A percentile compares a stretch with the other conserved stretches of the same genome.
Evolutionary conservation across 352 stramenopile genomes (phyloP).

Genomic region (Pythium sp.): DNA sequence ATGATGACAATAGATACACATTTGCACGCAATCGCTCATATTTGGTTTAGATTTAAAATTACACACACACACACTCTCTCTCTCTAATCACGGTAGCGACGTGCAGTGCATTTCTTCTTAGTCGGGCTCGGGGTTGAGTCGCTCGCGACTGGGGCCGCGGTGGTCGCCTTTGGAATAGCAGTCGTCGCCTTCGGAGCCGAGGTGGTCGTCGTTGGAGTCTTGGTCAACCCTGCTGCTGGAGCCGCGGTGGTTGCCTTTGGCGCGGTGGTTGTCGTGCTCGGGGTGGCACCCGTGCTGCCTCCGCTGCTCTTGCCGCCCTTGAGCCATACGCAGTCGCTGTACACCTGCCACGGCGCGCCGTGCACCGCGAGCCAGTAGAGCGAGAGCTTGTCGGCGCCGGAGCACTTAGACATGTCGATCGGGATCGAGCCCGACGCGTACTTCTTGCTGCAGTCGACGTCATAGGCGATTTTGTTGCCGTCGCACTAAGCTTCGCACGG

Average conservation of each 20-base stretch:
- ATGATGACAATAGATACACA: background rate
- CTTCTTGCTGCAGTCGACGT: slow-evolving; percentile 42
- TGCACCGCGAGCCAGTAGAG: slow-evolving; percentile 66
- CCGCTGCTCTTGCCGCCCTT: slow-evolving; percentile 4
- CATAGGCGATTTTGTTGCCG: slow-evolving; percentile 46
- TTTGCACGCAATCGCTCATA: background rate
- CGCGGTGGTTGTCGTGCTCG: slow-evolving; percentile 10
- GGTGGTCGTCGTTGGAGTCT: slow-evolving; percentile 4
- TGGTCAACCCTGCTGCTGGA: background rate
- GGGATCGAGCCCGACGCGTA: slow-evolving; percentile 35
- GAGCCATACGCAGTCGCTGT: slow-evolving; percentile 59
- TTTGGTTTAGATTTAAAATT: background rate
- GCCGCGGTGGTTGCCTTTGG: slow-evolving; percentile 12
- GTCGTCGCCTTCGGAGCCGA: background rate
- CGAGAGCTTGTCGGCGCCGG: slow-evolving; percentile 22
- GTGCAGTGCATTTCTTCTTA: slow-evolving; percentile 4
- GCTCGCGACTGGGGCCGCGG: background rate
- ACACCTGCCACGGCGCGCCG: slow-evolving; percentile 55
- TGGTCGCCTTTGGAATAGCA: slow-evolving; percentile 1
- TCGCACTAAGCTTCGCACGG: slow-evolving; percentile 65
- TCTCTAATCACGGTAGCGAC: slow-evolving; percentile 2
- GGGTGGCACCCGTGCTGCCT: slow-evolving; percentile 7
- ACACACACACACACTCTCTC: background rate
- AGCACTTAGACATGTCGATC: slow-evolving; percentile 39
- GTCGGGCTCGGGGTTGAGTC: background rate